A percentile compares a stretch with the other conserved stretches of the same genome.
phyloP scores from a whole-genome alignment of 352 stramenopile genomes.

The Globisporangium nagaii region DNA sequence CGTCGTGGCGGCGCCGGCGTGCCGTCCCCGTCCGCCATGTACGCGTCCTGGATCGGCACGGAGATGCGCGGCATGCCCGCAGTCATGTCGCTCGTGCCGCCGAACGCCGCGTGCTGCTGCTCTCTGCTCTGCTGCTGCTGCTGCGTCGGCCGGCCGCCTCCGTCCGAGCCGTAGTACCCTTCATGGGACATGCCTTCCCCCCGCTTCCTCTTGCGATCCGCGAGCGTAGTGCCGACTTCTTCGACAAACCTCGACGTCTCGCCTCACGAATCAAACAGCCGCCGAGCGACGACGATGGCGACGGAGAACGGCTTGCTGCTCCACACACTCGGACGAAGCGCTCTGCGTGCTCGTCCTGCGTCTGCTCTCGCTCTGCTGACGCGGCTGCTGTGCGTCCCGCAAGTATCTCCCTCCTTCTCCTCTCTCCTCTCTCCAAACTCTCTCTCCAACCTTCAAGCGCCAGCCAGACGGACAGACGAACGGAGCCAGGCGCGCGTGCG shows the following conservation, averaged over 20 bases:
- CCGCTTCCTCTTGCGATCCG: conserved; percentile 55
- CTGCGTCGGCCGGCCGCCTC: conserved; percentile 17
- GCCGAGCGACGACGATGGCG: background rate
- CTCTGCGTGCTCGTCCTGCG: no score
- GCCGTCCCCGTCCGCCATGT: conserved; percentile 23
- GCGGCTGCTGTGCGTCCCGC: background rate
- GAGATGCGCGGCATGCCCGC: conserved; percentile 18
- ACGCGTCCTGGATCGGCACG: conserved; percentile 28
- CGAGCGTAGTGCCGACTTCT: conserved; percentile 17
- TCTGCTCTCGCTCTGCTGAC: background rate
- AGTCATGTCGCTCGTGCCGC: background rate
- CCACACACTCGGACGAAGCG: background rate
- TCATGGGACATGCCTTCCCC: conserved; percentile 60
- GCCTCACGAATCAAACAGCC: background rate
- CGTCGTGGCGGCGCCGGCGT: background rate
- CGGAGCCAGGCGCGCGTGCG: background rate
- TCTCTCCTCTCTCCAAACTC: background rate
- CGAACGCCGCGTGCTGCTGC: conserved; percentile 4
- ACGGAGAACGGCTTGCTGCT: background rate
- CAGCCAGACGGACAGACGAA: background rate
- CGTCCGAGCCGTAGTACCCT: conserved; percentile 46
- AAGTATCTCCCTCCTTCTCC: background rate
- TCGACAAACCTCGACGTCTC: no score
- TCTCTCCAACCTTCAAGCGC: background rate
- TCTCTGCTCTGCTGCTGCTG: conserved; percentile 3